Evolutionary conservation across 2,329 filamentous ascomycete genomes (phyloP).

Genomic region (Alternaria gaisen): DNA sequence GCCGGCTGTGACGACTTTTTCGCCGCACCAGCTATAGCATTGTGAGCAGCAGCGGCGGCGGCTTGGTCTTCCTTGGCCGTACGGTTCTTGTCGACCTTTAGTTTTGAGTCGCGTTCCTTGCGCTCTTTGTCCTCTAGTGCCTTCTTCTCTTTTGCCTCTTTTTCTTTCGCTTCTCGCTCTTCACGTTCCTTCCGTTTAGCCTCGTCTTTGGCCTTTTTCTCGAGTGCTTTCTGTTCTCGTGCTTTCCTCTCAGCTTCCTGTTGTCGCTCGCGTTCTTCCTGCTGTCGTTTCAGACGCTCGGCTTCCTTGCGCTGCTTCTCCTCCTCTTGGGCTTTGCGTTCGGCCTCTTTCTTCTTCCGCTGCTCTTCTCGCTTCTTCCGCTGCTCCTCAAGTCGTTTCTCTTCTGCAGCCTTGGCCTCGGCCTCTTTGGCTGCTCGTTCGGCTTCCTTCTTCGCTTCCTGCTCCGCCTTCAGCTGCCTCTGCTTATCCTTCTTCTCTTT

Average conservation of each 20-base stretch:
- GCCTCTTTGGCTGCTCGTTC: conserved; percentile 90
- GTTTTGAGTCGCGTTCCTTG: conserved; percentile 68
- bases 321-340: conserved; percentile 89
- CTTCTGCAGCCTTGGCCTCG: conserved; percentile 76
- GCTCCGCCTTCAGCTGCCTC: conserved; percentile 88
- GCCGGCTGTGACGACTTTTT: conserved; percentile 52
- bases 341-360: conserved; percentile 87
- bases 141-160: conserved; percentile 75
- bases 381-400: conserved; percentile 81
- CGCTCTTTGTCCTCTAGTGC: conserved; percentile 65
- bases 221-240: conserved; percentile 78
- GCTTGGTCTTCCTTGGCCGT: conserved; percentile 54
- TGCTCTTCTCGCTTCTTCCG: conserved; percentile 86
- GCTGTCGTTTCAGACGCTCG: conserved; percentile 78
- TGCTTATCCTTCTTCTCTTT: conserved; percentile 93
- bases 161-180: conserved; percentile 70
- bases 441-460: conserved; percentile 85
- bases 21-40: conserved; percentile 32
- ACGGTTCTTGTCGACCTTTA: conserved; percentile 55
- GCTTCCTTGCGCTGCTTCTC: conserved; percentile 85
- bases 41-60: conserved; percentile 40
- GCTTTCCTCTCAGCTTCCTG: conserved; percentile 85
- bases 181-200: conserved; percentile 81
- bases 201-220: conserved; percentile 78
- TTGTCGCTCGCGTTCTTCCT: conserved; percentile 86